Evolutionary conservation across 768 basidiomycete genomes (phyloP).

Genomic region (Termitomyces sp.): DNA sequence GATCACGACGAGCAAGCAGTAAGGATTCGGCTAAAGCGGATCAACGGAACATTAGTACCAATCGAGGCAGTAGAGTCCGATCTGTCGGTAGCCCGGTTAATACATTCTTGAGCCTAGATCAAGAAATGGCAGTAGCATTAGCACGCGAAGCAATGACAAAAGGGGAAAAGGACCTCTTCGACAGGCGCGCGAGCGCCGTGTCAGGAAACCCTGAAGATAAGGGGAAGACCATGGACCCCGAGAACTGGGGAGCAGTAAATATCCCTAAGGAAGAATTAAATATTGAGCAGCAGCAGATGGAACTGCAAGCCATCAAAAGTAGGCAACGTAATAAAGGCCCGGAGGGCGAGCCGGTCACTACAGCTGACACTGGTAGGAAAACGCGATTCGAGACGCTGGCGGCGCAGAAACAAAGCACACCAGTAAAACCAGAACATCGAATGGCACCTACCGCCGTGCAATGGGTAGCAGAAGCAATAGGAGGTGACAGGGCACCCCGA

Average conservation of each 20-base stretch:
- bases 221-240: background rate
- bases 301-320: background rate
- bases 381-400: too few relatives aligned
- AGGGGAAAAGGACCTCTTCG: background rate
- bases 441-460: background rate
- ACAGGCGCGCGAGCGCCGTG: rapidly evolving
- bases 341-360: background rate
- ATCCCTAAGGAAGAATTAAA: background rate
- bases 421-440: too few relatives aligned
- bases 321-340: background rate
- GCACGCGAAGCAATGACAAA: background rate
- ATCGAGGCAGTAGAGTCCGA: rapidly evolving
- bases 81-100: background rate
- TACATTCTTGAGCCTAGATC: background rate
- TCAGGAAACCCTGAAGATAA: background rate
- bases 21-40: background rate
- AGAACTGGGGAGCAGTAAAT: background rate
- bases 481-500: rapidly evolving
- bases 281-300: background rate
- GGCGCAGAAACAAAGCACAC: too few relatives aligned
- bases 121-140: background rate
- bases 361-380: too few relatives aligned
- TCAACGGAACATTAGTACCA: too few relatives aligned
- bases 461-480: background rate
- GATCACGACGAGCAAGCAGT: background rate